phyloP scores from a whole-genome alignment of 2,329 filamentous ascomycete species.

The Tolypocladium ovalisporum region DNA sequence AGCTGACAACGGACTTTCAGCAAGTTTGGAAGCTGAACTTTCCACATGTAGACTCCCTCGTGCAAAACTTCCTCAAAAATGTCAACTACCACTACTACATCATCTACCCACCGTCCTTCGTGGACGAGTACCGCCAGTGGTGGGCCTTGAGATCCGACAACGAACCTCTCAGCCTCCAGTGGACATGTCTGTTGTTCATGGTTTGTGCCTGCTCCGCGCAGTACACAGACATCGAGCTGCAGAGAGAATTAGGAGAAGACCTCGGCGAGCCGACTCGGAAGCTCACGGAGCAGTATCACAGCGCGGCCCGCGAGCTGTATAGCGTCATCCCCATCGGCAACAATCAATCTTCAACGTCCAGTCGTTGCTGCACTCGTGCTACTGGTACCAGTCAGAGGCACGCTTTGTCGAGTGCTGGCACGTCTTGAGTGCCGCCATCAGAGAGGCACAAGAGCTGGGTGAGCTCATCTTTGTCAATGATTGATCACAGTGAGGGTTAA shows the following conservation, averaged over 20 bases:
- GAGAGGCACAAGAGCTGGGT: slow-evolving; percentile 25
- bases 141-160: slow-evolving; percentile 18
- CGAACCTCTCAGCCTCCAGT: slow-evolving; percentile 21
- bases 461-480: not conserved
- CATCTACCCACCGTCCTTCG: slow-evolving; percentile 22
- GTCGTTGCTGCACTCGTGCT: slow-evolving; percentile 23
- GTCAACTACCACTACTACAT: slow-evolving; percentile 29
- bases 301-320: slow-evolving; percentile 19
- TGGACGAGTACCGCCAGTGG: slow-evolving; percentile 25
- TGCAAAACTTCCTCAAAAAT: slow-evolving; percentile 25
- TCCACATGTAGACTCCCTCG: slow-evolving; percentile 17
- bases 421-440: slow-evolving; percentile 21
- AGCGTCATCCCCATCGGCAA: slow-evolving; percentile 20
- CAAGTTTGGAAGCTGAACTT: not conserved
- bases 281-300: slow-evolving; percentile 21
- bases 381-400: slow-evolving; percentile 25
- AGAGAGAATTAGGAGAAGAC: slow-evolving; percentile 18
- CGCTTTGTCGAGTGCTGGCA: slow-evolving; percentile 27
- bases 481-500: not conserved
- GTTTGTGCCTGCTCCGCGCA: slow-evolving; percentile 26
- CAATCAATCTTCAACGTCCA: slow-evolving; percentile 23
- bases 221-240: slow-evolving; percentile 18
- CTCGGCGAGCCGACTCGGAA: slow-evolving; percentile 16
- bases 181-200: slow-evolving; percentile 26
- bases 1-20: not conserved